Evolutionary conservation across 345 rosid species (phyloP), one percentile per base, ranked within the genome.

Genomic region (Turritis glabra): DNA sequence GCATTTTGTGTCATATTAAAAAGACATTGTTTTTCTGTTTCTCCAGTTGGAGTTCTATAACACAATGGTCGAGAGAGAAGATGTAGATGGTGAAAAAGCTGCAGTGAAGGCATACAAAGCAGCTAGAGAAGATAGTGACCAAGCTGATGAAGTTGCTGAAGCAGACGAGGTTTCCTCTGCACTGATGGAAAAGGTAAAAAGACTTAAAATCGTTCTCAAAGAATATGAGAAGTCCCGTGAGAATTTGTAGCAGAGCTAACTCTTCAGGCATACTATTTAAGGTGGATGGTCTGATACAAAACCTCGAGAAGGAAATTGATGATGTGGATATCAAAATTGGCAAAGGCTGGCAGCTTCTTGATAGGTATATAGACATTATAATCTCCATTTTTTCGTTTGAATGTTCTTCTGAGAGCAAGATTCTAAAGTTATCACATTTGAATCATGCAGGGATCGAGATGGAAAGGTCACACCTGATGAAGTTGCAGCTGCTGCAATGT

Each of bases 391-490:
- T n/a, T 11, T 7, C 3, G 30, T 44, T 14, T 43, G 32, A 8
- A 2, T 33, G 13, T 48, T 56, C 10, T 64, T 78, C 40, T 19
- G 72, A 64, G 66, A 37, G 4, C 38, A 32, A 44, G 60, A 37
- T 44, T 25, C 10, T 58, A 41, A 58, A n/a, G 18, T 18, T 14
- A 47, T 32, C 18, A 23, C n/a, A 21, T 61, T 53, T 57, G 26
- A 37, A 19, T 73, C 73, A 23, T 68, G 50, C 77, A 92, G 97
- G 81, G 97, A 92, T 77, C 77, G 81, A 73, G 97, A 92, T 60
- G 96, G 97, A 51, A 92, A 92, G 77, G 97, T 92, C 46, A 88
- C 89, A 41, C 83, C 93, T 21, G 97, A 92, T 58, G 97, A 92
- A 82, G 92, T 92, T 26, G 96, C 94, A 11, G 78, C 89, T 77